Conservation (phyloP, 2,329 filamentous ascomycete genomes). For the Rhynchosporium secalis region DNA sequence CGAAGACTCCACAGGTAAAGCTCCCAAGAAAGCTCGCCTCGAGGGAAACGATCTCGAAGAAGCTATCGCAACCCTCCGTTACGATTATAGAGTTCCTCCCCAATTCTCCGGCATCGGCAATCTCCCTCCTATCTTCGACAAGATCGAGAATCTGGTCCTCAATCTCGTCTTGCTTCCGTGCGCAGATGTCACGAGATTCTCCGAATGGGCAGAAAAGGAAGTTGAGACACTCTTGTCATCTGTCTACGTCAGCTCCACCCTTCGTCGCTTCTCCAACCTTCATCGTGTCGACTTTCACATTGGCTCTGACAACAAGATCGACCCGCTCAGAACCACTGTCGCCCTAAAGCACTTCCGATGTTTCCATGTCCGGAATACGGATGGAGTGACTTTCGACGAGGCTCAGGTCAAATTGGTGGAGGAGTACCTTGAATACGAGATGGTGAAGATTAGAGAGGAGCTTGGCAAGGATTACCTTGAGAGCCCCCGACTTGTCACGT, state of each 20-base stretch:
- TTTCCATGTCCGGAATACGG: neutral
- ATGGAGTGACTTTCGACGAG: neutral
- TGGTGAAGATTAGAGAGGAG: neutral
- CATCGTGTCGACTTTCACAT: neutral
- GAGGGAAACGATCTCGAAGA: neutral
- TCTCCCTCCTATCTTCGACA: neutral
- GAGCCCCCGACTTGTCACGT: neutral
- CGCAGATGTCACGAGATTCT: neutral
- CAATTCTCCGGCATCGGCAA: neutral
- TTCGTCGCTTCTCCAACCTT: conserved; percentile 1
- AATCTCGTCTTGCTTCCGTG: neutral
- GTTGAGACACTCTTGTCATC: neutral
- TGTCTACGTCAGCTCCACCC: neutral
- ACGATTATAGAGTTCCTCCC: neutral
- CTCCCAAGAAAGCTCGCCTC: neutral
- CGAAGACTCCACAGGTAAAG: neutral
- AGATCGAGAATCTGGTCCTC: neutral
- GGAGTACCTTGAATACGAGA: neutral
- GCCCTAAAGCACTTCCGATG: neutral
- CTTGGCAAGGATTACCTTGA: neutral
- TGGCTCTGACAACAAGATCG: conserved; percentile 1
- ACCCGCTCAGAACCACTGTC: neutral
- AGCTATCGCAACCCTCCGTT: neutral
- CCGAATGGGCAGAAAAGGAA: neutral
- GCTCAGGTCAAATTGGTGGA: neutral